phyloP scores from a whole-genome alignment of 2,329 filamentous ascomycete genomes.

The Calonectria ilicicola region DNA sequence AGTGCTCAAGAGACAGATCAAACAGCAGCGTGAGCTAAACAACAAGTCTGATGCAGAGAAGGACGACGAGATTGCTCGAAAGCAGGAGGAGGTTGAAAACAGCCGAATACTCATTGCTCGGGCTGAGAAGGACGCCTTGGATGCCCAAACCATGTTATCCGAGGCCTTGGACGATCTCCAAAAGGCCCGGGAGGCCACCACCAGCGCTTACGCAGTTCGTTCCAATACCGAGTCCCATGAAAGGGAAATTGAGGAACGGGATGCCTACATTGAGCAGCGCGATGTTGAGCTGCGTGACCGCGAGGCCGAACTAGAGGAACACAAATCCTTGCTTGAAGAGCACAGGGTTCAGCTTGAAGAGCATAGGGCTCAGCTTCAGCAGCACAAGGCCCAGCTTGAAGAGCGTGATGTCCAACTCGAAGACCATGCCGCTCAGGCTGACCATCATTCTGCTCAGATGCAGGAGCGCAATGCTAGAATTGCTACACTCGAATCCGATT shows the following conservation, averaged over 20 bases:
- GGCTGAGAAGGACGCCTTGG: conserved; percentile 52
- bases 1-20: conserved; percentile 90
- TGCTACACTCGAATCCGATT: conserved; percentile 53
- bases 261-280: conserved; percentile 17
- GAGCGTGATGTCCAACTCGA: conserved; percentile 31
- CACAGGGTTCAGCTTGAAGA: conserved; percentile 50
- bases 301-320: conserved; percentile 35
- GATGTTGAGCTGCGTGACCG: conserved; percentile 36
- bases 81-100: conserved; percentile 67
- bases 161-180: conserved; percentile 62
- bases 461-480: conserved; percentile 58
- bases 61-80: conserved; percentile 72
- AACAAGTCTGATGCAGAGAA: conserved; percentile 83
- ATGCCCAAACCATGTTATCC: conserved; percentile 62
- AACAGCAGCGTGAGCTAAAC: conserved; percentile 94
- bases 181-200: conserved; percentile 42
- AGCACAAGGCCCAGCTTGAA: conserved; percentile 50
- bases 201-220: conserved; percentile 38
- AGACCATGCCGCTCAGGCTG: conserved; percentile 48
- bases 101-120: conserved; percentile 49
- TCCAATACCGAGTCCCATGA: conserved; percentile 50
- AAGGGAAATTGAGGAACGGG: conserved; percentile 49
- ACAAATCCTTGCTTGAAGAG: conserved; percentile 29
- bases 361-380: conserved; percentile 50
- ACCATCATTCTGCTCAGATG: conserved; percentile 38